phyloP scores from a whole-genome alignment of 1,139 yeast genomes.

The Geotrichum macrosporum region DNA sequence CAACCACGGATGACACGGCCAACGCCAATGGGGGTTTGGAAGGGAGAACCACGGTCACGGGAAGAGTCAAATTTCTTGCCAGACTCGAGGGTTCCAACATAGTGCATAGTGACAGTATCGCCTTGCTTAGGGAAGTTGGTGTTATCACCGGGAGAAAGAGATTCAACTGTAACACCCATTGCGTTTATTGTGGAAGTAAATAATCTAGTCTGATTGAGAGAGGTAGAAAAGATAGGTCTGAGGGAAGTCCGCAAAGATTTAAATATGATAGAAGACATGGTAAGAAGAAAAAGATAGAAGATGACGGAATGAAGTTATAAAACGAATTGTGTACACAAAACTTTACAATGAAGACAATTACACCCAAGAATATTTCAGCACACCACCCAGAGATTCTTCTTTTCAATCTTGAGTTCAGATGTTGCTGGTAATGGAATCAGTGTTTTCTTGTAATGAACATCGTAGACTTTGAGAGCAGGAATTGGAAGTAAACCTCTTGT shows the following conservation, averaged over 20 bases:
- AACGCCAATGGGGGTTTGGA: conserved; percentile 88
- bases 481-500: conserved; percentile 40
- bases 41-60: conserved; percentile 88
- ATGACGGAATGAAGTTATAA: neutral
- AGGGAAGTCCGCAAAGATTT: conserved; percentile 4
- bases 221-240: neutral
- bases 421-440: conserved; percentile 52
- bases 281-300: neutral
- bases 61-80: conserved; percentile 96
- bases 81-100: conserved; percentile 88
- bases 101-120: conserved; percentile 80
- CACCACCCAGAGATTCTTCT: conserved; percentile 19
- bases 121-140: conserved; percentile 79
- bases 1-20: conserved; percentile 96
- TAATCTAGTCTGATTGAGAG: conserved; percentile 9
- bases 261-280: conserved; percentile 3
- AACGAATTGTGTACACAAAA: neutral
- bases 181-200: conserved; percentile 21
- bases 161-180: conserved; percentile 42
- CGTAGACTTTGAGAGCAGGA: conserved; percentile 59
- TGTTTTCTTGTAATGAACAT: conserved; percentile 61
- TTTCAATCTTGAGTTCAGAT: conserved; percentile 34
- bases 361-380: conserved; percentile 10
- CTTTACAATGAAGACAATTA: neutral
- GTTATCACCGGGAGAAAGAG: conserved; percentile 56